Evolutionary conservation across 1,139 yeast species (phyloP).

Genomic region (Sugiyamaella castrensis): DNA sequence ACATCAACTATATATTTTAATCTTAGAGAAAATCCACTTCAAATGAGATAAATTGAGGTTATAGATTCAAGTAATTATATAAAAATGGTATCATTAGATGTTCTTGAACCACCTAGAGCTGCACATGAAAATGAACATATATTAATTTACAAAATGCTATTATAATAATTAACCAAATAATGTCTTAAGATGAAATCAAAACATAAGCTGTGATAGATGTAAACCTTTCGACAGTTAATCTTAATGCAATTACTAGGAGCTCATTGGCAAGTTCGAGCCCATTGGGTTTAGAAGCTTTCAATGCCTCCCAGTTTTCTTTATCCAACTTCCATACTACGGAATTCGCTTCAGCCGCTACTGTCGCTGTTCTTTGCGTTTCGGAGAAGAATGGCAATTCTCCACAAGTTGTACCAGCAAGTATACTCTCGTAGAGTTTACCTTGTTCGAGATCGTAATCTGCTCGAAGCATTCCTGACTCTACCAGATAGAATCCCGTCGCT

Average conservation of each 20-base stretch:
- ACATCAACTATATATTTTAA: too few relatives aligned
- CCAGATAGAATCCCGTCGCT: constrained; percentile 50
- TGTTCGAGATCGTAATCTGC: constrained; percentile 54
- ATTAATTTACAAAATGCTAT: neutral
- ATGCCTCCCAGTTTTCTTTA: constrained; percentile 43
- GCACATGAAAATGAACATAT: too few relatives aligned
- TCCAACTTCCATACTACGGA: constrained; percentile 73
- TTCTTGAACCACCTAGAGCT: too few relatives aligned
- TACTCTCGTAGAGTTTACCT: constrained; percentile 66
- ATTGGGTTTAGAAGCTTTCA: constrained; percentile 41
- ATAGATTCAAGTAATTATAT: too few relatives aligned
- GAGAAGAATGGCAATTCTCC: constrained; percentile 64
- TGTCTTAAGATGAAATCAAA: constrained; percentile 29
- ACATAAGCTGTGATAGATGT: constrained; percentile 41
- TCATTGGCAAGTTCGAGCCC: constrained; percentile 65
- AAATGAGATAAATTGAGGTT: too few relatives aligned
- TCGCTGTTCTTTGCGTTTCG: constrained; percentile 42
- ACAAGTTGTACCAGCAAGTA: constrained; percentile 86
- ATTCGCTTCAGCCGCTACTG: constrained; percentile 48
- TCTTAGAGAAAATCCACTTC: too few relatives aligned
- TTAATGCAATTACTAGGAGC: constrained; percentile 59
- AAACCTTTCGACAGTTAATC: constrained; percentile 68
- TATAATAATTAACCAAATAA: neutral
- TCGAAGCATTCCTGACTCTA: constrained; percentile 77
- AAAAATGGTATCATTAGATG: too few relatives aligned